Percentiles rank a stretch among this genome's conserved stretches.
phyloP scores from a whole-genome alignment of 495 filamentous ascomycete species.

The Trichoderma reesei region DNA sequence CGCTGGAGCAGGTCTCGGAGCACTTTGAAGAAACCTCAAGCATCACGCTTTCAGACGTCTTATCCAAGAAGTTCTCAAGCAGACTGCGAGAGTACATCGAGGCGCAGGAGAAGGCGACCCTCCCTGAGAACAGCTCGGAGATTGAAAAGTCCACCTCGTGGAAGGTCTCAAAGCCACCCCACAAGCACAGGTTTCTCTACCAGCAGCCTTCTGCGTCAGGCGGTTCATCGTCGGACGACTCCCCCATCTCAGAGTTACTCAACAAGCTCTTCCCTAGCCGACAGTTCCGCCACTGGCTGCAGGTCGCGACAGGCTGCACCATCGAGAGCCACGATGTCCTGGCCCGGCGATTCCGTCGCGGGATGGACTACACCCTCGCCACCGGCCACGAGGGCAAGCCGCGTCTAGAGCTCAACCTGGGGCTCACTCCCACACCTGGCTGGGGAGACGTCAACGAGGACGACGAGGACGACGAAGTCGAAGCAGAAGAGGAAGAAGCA shows the following conservation, averaged over 20 bases:
- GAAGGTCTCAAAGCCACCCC: constrained; percentile 76
- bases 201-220: constrained; percentile 36
- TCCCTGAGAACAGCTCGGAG: constrained; percentile 39
- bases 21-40: constrained; percentile 75
- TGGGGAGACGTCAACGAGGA: constrained; percentile 71
- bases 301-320: constrained; percentile 61
- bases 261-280: constrained; percentile 69
- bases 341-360: constrained; percentile 74
- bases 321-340: constrained; percentile 60
- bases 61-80: constrained; percentile 65
- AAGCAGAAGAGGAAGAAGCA: constrained; percentile 20
- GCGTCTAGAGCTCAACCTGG: constrained; percentile 76
- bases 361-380: constrained; percentile 86
- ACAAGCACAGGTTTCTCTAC: constrained; percentile 91
- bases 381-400: constrained; percentile 72
- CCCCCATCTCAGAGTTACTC: constrained; percentile 66
- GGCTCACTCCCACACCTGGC: constrained; percentile 68
- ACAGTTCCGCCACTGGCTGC: constrained; percentile 87
- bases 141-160: constrained; percentile 51
- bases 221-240: constrained; percentile 19
- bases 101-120: constrained; percentile 19
- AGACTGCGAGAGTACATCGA: constrained; percentile 63
- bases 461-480: constrained; percentile 34
- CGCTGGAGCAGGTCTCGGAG: constrained; percentile 67
- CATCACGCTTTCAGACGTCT: constrained; percentile 65